These are phyloP conservation scores for Rhamnella rubrinervis DNA, from an alignment of 331 rosid species.

Conservation along the genomic window DNA sequence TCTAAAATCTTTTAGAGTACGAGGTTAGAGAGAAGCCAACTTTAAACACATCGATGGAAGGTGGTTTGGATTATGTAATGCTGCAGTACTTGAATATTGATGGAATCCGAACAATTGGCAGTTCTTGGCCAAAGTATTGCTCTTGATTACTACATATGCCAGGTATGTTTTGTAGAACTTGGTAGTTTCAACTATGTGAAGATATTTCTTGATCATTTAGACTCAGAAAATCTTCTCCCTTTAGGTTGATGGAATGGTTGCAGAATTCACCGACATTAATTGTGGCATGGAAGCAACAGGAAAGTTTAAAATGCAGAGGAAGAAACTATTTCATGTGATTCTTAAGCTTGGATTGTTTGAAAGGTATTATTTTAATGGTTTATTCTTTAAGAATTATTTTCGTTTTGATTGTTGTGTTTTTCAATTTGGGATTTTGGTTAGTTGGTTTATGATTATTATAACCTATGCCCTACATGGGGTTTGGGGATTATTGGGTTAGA, in stretches of 20 bases:
- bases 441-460: too few species aligned
- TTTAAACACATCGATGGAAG: constrained; percentile 90
- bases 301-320: constrained; percentile 92
- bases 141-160: constrained; percentile 90
- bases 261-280: constrained; percentile 93
- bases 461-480: too few species aligned
- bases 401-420: neutral
- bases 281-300: constrained; percentile 98
- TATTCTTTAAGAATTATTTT: neutral
- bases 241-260: constrained; percentile 98
- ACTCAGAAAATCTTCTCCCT: constrained; percentile 14
- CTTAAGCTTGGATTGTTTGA: constrained; percentile 96
- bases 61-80: constrained; percentile 97
- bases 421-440: neutral
- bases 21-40: constrained; percentile 82
- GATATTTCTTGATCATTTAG: constrained; percentile 10
- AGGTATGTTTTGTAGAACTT: constrained; percentile 47
- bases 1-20: constrained; percentile 55
- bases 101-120: constrained; percentile 94
- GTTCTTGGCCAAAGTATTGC: constrained; percentile 99
- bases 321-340: constrained; percentile 93
- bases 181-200: constrained; percentile 17
- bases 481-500: too few species aligned
- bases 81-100: constrained; percentile 83
- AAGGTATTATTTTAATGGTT: constrained; percentile 53